Evolutionary conservation across 2,329 filamentous ascomycete genomes (phyloP), one percentile per base, ranked within the genome.

Genomic region (Amphichorda felina): DNA sequence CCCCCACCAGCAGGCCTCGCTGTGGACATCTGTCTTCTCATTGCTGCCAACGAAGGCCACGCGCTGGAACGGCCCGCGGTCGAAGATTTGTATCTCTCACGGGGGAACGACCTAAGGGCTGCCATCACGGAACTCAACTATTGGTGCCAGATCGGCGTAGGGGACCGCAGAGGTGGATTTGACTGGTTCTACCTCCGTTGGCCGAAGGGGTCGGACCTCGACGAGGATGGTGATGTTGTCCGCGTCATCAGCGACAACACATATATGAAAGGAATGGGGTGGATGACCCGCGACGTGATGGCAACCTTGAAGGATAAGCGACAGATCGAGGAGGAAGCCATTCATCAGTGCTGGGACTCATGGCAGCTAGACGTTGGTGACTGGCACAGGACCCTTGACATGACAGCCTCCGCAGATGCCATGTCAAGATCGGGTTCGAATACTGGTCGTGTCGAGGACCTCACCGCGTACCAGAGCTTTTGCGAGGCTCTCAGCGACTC

Each of bases 61-160:
- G 60, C 84, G 1, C 61, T 98, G 10, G 59, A 68, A 27, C 72
- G 85, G 28, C 54, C 72, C 18, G 75, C 84, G 0, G 69, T 94
- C 1, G 65, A 70, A 35, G 63, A 72, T 6, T 67, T 98, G 3
- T 94, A 87, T 49, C 64, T 70, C 36, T 74, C 75, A 11, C 80
- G 82, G 36, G 55, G 68, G 2, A 59, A 69, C 19, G 91, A 98
- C 52, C 61, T 98, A 10, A 78, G 91, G 37, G 85, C 80, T 16
- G 79, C 81, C 2, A 75, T 98, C 33, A 78, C 72, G 38, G 87
- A 96, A 41, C 69, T 98, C 19, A 80, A 94, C 52, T 91, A 93
- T 52, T 98, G 89, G 89, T 98, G 93, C 53, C 91, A 98, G 54
- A 87, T 96, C 58, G 86, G 82, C 0, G 76, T 98, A 8, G 93